phyloP scores from a whole-genome alignment of 2,329 filamentous ascomycete genomes.

The Nectriaceae sp. region DNA sequence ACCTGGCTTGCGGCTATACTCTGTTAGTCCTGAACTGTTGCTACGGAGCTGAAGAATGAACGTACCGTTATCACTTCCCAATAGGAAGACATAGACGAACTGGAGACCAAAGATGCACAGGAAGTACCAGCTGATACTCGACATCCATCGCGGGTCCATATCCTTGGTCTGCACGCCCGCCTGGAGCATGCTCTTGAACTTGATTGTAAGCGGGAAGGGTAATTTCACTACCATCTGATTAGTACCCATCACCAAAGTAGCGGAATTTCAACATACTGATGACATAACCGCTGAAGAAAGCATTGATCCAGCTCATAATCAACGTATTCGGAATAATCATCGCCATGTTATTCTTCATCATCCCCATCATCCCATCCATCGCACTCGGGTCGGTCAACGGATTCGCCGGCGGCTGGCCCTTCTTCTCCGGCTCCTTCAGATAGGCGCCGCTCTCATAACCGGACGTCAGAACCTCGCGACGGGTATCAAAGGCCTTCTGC shows the following conservation, averaged over 20 bases:
- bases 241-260: constrained; percentile 8
- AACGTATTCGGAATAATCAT: constrained; percentile 99
- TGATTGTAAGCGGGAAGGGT: constrained; percentile 94
- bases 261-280: constrained; percentile 65
- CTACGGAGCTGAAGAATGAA: too few species aligned
- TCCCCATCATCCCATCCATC: constrained; percentile 99
- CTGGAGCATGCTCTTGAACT: constrained; percentile 99
- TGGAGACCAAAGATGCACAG: constrained; percentile 95
- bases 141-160: constrained; percentile 98
- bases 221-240: constrained; percentile 74
- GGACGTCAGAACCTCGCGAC: constrained; percentile 78
- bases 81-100: constrained; percentile 94
- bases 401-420: constrained; percentile 86
- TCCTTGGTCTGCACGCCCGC: constrained; percentile 94
- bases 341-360: constrained; percentile 99
- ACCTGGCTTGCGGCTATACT: constrained; percentile 84
- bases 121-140: constrained; percentile 98
- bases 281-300: constrained; percentile 97
- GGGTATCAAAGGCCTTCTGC: constrained; percentile 72
- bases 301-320: constrained; percentile 99
- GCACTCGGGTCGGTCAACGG: constrained; percentile 93
- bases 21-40: constrained; percentile 8
- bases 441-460: constrained; percentile 86
- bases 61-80: constrained; percentile 94
- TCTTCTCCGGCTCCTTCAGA: constrained; percentile 83